Percentiles rank a stretch among this genome's conserved stretches.
phyloP scores from a whole-genome alignment of 805 yeast species.

The Saturnispora quitensis region DNA sequence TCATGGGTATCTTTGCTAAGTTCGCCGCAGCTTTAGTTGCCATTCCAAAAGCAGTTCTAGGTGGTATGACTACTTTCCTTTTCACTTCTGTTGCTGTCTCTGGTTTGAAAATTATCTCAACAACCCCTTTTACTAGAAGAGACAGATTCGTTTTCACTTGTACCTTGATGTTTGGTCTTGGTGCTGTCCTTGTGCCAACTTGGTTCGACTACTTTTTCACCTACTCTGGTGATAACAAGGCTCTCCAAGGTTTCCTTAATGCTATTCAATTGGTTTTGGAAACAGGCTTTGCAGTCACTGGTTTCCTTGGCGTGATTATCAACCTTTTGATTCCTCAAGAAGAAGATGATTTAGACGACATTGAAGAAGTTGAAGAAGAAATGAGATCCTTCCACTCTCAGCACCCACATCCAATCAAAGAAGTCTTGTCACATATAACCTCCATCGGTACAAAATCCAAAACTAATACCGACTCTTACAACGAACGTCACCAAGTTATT shows the following conservation, averaged over 20 bases:
- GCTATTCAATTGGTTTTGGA: constrained; percentile 50
- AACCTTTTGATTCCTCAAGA: constrained; percentile 44
- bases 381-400: constrained; percentile 47
- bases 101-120: constrained; percentile 45
- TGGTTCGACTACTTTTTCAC: constrained; percentile 46
- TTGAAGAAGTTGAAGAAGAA: constrained; percentile 30
- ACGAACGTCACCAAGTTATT: constrained; percentile 3
- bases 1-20: constrained; percentile 84
- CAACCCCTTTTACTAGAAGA: constrained; percentile 47
- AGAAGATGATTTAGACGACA: constrained; percentile 38
- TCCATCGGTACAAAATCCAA: constrained; percentile 10
- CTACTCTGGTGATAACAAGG: constrained; percentile 36
- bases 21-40: constrained; percentile 85
- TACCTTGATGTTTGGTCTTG: constrained; percentile 43
- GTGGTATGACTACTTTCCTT: constrained; percentile 70
- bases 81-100: constrained; percentile 51
- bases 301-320: constrained; percentile 42
- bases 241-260: constrained; percentile 39
- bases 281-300: constrained; percentile 50
- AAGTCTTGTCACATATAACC: constrained; percentile 8
- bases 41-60: constrained; percentile 70
- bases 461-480: constrained; percentile 2
- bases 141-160: constrained; percentile 48
- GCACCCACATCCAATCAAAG: constrained; percentile 14
- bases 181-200: constrained; percentile 36